These are phyloP conservation scores for Podaxis carcinomalis DNA, from an alignment of 768 basidiomycete genomes.

Conservation along the genomic window DNA sequence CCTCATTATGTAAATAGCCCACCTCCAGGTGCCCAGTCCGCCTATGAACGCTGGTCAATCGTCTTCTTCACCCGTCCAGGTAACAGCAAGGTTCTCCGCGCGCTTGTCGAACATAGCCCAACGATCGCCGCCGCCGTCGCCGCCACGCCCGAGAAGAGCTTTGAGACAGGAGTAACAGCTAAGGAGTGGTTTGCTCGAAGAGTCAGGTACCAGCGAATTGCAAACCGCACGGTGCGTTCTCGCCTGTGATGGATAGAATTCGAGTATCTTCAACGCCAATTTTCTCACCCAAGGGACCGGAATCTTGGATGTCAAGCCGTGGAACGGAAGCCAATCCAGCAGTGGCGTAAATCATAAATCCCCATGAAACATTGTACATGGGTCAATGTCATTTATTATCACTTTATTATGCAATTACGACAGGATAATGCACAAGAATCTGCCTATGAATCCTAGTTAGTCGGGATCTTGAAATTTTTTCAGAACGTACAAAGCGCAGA, in stretches of 20 bases:
- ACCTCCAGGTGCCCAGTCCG: slow-evolving; percentile 53
- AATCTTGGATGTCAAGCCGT: slow-evolving; percentile 43
- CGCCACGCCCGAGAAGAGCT: slow-evolving; percentile 32
- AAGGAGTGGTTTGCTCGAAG: slow-evolving; percentile 42
- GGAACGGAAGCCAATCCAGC: slow-evolving; percentile 30
- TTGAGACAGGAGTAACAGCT: slow-evolving; percentile 32
- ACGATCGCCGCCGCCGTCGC: slow-evolving; percentile 42
- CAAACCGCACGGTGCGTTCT: slow-evolving; percentile 35
- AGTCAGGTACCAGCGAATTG: slow-evolving; percentile 40
- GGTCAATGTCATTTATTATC: not conserved
- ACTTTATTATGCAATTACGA: not conserved
- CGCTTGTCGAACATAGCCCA: slow-evolving; percentile 47
- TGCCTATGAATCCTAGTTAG: not conserved
- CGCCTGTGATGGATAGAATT: not conserved
- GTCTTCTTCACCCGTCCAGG: slow-evolving; percentile 67
- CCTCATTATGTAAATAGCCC: slow-evolving; percentile 28
- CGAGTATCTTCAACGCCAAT: not conserved
- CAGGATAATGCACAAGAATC: not conserved
- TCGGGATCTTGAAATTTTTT: not conserved
- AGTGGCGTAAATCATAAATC: not conserved
- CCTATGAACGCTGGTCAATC: slow-evolving; percentile 57
- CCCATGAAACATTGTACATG: no score
- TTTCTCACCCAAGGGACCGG: slow-evolving; percentile 29
- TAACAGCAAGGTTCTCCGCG: slow-evolving; percentile 44
- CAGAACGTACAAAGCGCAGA: not conserved